Conservation (phyloP, 306 rosid species). For the Vigna reflexopilosa region DNA sequence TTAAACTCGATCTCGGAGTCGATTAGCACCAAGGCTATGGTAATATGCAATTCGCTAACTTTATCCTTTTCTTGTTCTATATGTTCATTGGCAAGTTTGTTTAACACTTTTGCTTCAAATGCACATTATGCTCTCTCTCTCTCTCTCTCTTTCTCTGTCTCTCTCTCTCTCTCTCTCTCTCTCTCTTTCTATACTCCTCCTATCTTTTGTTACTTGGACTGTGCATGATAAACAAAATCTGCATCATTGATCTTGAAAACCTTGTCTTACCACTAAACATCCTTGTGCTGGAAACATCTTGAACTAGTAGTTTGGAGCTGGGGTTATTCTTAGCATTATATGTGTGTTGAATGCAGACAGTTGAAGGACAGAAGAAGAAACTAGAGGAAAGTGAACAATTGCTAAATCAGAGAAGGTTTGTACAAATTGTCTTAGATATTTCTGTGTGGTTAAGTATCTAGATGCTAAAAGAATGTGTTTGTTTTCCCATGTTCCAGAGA, state of each 20-base stretch:
- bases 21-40: slow-evolving; percentile 84
- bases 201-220: background rate
- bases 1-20: slow-evolving; percentile 85
- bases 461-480: slow-evolving; percentile 26
- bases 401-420: slow-evolving; percentile 76
- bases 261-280: slow-evolving; percentile 1
- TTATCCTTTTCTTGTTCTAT: slow-evolving; percentile 20
- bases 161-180: background rate
- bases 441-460: slow-evolving; percentile 21
- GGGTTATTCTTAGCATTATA: slow-evolving; percentile 22
- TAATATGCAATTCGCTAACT: slow-evolving; percentile 44
- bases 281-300: slow-evolving; percentile 9
- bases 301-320: slow-evolving; percentile 23
- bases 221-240: slow-evolving; percentile 25
- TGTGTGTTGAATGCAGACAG: slow-evolving; percentile 65
- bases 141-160: background rate
- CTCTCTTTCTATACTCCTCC: background rate
- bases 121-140: background rate
- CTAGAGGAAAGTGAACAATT: slow-evolving; percentile 81
- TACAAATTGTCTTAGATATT: slow-evolving; percentile 9
- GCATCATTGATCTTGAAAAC: background rate
- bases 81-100: background rate
- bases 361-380: slow-evolving; percentile 87
- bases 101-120: slow-evolving; percentile 21
- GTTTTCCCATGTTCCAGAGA: slow-evolving; percentile 57